Evolutionary conservation across 1,139 yeast genomes (phyloP).

Genomic region (Ashbya aceris): DNA sequence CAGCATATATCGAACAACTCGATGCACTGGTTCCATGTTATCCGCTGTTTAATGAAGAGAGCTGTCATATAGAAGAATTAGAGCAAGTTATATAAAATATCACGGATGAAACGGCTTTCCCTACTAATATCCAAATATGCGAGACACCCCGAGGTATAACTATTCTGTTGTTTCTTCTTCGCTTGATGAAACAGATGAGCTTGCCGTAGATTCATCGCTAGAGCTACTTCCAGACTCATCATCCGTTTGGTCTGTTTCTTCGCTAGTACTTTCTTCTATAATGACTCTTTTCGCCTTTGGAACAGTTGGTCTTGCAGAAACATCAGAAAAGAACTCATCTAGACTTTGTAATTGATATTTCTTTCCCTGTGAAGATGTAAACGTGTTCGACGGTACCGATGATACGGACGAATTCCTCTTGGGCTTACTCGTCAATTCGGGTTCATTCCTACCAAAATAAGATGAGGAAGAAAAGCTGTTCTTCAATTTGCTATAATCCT

Average conservation of each 20-base stretch:
- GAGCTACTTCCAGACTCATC: conserved; percentile 24
- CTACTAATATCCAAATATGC: background rate
- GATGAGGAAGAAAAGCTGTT: conserved; percentile 26
- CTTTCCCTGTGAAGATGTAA: conserved; percentile 21
- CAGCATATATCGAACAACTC: conserved; percentile 62
- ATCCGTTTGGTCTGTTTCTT: conserved; percentile 23
- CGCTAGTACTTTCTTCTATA: conserved; percentile 27
- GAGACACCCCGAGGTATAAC: background rate
- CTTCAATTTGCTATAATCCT: conserved; percentile 24
- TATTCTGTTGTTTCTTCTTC: conserved; percentile 6
- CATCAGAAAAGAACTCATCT: conserved; percentile 76
- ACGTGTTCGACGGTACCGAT: conserved; percentile 6
- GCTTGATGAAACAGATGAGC: conserved; percentile 14
- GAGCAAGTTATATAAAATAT: conserved; percentile 27
- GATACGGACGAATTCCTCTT: conserved; percentile 2
- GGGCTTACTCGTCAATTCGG: background rate
- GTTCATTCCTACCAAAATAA: conserved; percentile 9
- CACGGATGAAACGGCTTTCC: background rate
- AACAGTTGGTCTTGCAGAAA: conserved; percentile 26
- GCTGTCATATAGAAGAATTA: conserved; percentile 33
- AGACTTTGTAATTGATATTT: conserved; percentile 61
- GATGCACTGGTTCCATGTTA: conserved; percentile 79
- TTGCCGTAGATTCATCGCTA: conserved; percentile 16
- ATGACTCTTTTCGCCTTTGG: conserved; percentile 25
- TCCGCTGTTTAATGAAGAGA: conserved; percentile 45